These are phyloP conservation scores for Fusarium buharicum DNA, from an alignment of 2,329 filamentous ascomycete genomes.

Conservation along the genomic window DNA sequence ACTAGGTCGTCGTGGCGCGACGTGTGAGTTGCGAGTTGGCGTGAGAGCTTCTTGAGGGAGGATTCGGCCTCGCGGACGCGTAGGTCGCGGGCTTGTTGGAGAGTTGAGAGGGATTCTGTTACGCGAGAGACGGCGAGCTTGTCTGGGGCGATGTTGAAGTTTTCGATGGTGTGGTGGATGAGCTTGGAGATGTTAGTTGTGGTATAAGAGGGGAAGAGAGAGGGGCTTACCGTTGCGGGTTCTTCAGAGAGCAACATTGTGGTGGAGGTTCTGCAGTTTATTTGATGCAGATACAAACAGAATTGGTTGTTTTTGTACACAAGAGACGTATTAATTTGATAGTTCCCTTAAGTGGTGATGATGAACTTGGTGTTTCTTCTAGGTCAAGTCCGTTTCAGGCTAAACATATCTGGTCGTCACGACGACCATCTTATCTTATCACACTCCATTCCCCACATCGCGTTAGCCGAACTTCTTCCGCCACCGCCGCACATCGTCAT, in stretches of 20 bases:
- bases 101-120: slow-evolving; percentile 81
- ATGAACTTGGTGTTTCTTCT: slow-evolving; percentile 18
- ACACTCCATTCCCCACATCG: not conserved
- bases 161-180: slow-evolving; percentile 88
- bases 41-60: slow-evolving; percentile 76
- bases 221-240: slow-evolving; percentile 77
- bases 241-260: slow-evolving; percentile 96
- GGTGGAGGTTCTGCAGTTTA: slow-evolving; percentile 27
- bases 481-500: slow-evolving; percentile 41
- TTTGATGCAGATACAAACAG: too few species aligned
- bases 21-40: slow-evolving; percentile 78
- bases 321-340: not conserved
- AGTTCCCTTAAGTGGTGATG: slow-evolving; percentile 7
- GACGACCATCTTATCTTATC: slow-evolving; percentile 45
- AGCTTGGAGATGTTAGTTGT: slow-evolving; percentile 64
- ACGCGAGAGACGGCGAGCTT: slow-evolving; percentile 85
- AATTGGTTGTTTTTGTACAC: not conserved
- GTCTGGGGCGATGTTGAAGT: slow-evolving; percentile 95
- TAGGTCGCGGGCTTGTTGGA: slow-evolving; percentile 85
- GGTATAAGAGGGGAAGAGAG: not conserved
- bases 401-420: slow-evolving; percentile 41
- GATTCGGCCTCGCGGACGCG: slow-evolving; percentile 77
- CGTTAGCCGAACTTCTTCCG: slow-evolving; percentile 36
- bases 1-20: slow-evolving; percentile 82
- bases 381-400: slow-evolving; percentile 8